These are phyloP conservation scores for Fusarium xylarioides DNA, from an alignment of 2,329 filamentous ascomycete genomes.

Conservation along the genomic window DNA sequence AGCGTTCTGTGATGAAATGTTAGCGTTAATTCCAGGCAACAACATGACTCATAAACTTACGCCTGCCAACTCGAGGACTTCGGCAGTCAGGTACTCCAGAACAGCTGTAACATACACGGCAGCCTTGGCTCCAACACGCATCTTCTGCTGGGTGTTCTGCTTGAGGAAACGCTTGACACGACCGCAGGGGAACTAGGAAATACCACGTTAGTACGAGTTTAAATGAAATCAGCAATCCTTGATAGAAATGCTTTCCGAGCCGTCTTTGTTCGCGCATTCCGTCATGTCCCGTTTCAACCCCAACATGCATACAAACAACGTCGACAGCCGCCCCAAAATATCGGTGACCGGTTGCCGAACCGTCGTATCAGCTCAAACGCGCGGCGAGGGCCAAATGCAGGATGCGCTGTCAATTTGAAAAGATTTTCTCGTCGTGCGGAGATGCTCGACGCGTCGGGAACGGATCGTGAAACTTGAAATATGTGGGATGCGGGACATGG, in stretches of 20 bases:
- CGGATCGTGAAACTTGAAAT: conserved; percentile 33
- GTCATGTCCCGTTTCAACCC: conserved; percentile 20
- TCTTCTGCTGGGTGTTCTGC: conserved; percentile 99
- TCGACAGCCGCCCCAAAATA: conserved; percentile 5
- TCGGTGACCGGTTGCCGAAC: not conserved
- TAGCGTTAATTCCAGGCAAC: conserved; percentile 32
- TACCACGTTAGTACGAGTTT: conserved; percentile 34
- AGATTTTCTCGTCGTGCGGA: conserved; percentile 38
- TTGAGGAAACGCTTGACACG: conserved; percentile 99
- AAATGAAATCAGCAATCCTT: not conserved
- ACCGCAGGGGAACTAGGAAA: conserved; percentile 89
- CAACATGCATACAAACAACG: conserved; percentile 6
- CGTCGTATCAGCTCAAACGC: conserved; percentile 21
- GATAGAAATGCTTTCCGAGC: conserved; percentile 14
- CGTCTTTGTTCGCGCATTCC: conserved; percentile 26
- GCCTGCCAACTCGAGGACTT: conserved; percentile 97
- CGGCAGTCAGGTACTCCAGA: conserved; percentile 96
- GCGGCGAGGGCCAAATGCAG: not conserved
- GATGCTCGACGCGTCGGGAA: conserved; percentile 39
- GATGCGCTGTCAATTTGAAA: conserved; percentile 20
- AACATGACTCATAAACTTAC: conserved; percentile 58
- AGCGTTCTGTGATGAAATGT: conserved; percentile 73
- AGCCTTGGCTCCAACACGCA: conserved; percentile 98
- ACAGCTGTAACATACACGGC: conserved; percentile 98
- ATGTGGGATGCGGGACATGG: conserved; percentile 40